Conservation (phyloP, 176 grass and related monocot genomes). For the Carex pumila region DNA sequence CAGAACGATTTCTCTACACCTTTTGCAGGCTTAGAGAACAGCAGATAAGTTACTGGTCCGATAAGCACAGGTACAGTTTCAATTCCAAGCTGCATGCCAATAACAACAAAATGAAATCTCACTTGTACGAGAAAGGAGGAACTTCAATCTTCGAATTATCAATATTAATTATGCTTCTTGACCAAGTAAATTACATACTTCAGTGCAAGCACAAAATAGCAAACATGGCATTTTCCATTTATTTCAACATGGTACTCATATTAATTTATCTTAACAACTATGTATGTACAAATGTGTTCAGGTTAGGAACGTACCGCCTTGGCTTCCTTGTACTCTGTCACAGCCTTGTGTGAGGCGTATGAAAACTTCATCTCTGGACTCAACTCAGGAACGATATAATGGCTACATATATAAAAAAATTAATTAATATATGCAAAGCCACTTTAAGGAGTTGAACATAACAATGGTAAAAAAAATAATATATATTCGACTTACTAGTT, state of each 20-base stretch:
- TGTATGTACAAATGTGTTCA: background rate
- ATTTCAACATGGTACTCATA: background rate
- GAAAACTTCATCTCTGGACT: constrained; percentile 70
- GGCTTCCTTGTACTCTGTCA: constrained; percentile 80
- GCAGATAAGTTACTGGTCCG: constrained; percentile 90
- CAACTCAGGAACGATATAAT: constrained; percentile 92
- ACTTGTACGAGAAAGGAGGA: background rate
- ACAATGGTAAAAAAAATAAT: background rate
- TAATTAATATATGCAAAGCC: background rate
- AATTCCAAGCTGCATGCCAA: constrained; percentile 57
- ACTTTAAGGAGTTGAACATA: background rate
- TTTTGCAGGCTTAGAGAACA: constrained; percentile 86
- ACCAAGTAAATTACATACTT: background rate
- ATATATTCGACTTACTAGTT: constrained; percentile 60
- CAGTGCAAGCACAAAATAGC: background rate
- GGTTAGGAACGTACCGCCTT: constrained; percentile 52
- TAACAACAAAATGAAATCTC: background rate
- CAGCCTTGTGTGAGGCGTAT: constrained; percentile 78
- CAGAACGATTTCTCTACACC: constrained; percentile 82
- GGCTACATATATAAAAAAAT: constrained; percentile 39
- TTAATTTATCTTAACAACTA: background rate
- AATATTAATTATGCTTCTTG: background rate
- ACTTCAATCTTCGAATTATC: background rate
- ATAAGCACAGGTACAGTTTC: constrained; percentile 75
- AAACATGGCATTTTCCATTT: background rate